These are phyloP conservation scores for Fusarium marasasianum DNA, from an alignment of 2,329 filamentous ascomycete genomes.

Conservation along the genomic window DNA sequence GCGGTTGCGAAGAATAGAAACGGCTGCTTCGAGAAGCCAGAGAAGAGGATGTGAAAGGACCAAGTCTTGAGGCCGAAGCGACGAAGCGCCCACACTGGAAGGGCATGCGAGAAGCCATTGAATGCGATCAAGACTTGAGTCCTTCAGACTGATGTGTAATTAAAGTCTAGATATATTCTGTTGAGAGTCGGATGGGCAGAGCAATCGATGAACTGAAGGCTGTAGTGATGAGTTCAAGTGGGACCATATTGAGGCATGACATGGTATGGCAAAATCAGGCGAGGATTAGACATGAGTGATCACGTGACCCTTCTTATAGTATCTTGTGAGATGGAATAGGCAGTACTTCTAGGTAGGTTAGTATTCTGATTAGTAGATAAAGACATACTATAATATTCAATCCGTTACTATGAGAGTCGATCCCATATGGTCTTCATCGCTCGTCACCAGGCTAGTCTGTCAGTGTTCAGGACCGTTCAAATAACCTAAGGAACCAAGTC, in stretches of 20 bases:
- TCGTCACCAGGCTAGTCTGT: neutral
- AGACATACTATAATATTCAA: neutral
- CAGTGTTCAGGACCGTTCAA: neutral
- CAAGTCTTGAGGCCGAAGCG: slow-evolving; percentile 34
- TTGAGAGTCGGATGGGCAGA: neutral
- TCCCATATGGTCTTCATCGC: neutral
- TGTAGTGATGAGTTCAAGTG: neutral
- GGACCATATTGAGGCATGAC: neutral
- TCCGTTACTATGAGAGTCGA: neutral
- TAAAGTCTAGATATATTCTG: neutral
- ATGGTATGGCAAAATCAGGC: slow-evolving; percentile 23
- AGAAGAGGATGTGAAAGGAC: slow-evolving; percentile 26
- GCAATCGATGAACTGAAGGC: neutral
- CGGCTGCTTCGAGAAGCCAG: slow-evolving; percentile 37
- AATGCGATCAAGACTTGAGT: slow-evolving; percentile 4
- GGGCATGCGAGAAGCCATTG: slow-evolving; percentile 49
- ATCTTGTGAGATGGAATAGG: neutral
- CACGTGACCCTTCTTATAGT: slow-evolving; percentile 4
- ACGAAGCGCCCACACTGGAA: slow-evolving; percentile 41
- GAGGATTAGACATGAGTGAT: neutral
- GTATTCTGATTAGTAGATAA: neutral
- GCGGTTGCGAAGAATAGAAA: slow-evolving; percentile 56
- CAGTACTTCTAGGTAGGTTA: neutral
- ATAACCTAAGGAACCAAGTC: neutral
- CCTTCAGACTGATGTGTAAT: neutral